These are phyloP conservation scores for Candida smagusa DNA, from an alignment of 1,139 yeast genomes.

Conservation along the genomic window DNA sequence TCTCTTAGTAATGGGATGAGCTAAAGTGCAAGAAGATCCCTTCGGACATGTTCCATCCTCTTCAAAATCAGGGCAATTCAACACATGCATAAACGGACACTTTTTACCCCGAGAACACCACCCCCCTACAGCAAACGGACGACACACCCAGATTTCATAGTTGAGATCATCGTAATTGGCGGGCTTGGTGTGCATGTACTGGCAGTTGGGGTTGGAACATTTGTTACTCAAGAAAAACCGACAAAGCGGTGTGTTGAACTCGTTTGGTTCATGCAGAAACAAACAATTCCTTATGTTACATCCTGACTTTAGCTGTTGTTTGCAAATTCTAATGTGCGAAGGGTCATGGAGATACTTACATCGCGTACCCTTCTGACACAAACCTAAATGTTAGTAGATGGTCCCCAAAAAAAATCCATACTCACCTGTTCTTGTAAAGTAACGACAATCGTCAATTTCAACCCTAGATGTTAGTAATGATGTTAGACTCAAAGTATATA, in stretches of 20 bases:
- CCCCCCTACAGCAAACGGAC: conserved; percentile 67
- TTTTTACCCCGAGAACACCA: conserved; percentile 60
- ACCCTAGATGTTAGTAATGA: conserved; percentile 18
- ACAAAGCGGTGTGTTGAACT: conserved; percentile 68
- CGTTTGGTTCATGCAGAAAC: conserved; percentile 55
- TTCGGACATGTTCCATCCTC: conserved; percentile 56
- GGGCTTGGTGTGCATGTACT: conserved; percentile 45
- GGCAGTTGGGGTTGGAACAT: conserved; percentile 57
- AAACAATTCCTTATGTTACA: conserved; percentile 51
- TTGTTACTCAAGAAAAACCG: conserved; percentile 45
- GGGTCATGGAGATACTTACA: conserved; percentile 59
- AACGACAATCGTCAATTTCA: conserved; percentile 31
- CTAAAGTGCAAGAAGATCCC: conserved; percentile 45
- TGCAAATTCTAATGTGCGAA: conserved; percentile 54
- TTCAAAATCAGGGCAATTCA: conserved; percentile 71
- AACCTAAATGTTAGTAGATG: conserved; percentile 29
- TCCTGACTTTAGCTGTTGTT: conserved; percentile 39
- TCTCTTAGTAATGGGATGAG: conserved; percentile 39
- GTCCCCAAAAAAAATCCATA: conserved; percentile 11
- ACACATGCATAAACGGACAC: conserved; percentile 58
- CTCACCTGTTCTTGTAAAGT: conserved; percentile 41
- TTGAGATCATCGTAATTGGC: conserved; percentile 35
- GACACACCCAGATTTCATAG: conserved; percentile 50
- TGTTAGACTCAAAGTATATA: conserved; percentile 3
- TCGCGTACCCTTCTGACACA: conserved; percentile 48